Conservation (phyloP, 2,329 filamentous ascomycete genomes). For the Mycosphaerella sp. region DNA sequence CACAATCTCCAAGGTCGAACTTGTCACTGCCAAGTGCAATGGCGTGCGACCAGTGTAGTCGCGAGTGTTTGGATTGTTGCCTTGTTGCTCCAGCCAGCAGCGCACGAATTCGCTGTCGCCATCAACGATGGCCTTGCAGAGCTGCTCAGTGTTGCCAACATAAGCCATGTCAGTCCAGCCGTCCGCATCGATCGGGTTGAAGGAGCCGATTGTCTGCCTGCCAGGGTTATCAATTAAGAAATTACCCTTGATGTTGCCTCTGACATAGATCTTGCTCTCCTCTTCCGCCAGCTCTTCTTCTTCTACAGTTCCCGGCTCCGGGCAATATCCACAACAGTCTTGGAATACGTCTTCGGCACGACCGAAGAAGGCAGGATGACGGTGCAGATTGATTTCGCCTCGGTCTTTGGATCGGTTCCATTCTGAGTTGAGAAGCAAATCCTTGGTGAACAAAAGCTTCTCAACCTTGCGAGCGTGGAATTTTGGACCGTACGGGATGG, state of each 20-base stretch:
- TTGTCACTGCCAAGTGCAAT: constrained; percentile 67
- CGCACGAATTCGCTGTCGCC: constrained; percentile 63
- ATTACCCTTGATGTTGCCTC: constrained; percentile 32
- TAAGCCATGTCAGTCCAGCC: constrained; percentile 94
- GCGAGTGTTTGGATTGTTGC: constrained; percentile 62
- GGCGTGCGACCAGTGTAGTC: constrained; percentile 76
- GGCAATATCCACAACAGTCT: constrained; percentile 79
- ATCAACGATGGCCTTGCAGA: constrained; percentile 78
- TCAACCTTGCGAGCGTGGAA: constrained; percentile 64
- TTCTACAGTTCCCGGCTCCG: constrained; percentile 60
- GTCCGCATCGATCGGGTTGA: constrained; percentile 73
- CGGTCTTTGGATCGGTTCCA: constrained; percentile 75
- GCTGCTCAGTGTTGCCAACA: constrained; percentile 66
- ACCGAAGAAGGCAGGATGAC: constrained; percentile 82
- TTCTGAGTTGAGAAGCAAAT: constrained; percentile 75
- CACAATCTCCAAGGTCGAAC: constrained; percentile 64
- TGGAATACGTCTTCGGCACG: constrained; percentile 65
- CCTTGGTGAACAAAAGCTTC: constrained; percentile 73
- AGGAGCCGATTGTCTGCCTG: constrained; percentile 64
- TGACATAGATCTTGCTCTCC: constrained; percentile 73
- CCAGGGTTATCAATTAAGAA: constrained; percentile 80
- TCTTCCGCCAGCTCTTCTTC: constrained; percentile 65
- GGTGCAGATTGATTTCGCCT: constrained; percentile 64
- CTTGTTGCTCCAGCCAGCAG: constrained; percentile 63
- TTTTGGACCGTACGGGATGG: constrained; percentile 58